Evolutionary conservation across 179 eudicot species (phyloP), one percentile per base, ranked within the genome.

Genomic region (Spergularia azorica): DNA sequence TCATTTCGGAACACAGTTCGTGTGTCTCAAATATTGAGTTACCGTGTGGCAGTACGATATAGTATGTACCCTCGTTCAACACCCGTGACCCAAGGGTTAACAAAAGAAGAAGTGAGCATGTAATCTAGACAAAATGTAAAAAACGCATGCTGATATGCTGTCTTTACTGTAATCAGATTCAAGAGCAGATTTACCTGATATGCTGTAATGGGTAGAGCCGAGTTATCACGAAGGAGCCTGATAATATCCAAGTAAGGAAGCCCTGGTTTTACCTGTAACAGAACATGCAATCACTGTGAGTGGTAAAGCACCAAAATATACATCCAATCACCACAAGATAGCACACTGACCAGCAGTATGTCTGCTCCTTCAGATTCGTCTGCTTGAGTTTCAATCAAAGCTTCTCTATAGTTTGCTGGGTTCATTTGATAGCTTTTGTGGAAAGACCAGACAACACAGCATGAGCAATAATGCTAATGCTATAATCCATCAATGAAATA

Each of bases 361-460:
- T 94, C 99, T 61, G 98, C 99, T 80, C 97, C 99, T 90, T 94
- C 97, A 56, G 97, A 81, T 85, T 96, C 97, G 36, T 96, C 99
- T 79, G 85, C 99, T 18, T 69, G 87, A 60, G 88, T 81, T 85
- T 94, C 99, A 48, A 96, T 61, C 52, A 92, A 67, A 63, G 99
- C 99, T 79, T 96, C 99, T 86, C 96, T 90, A 70, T 92, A 92
- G 76, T 94, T 96, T 70, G 97, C 98, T 62, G 99, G 99, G 79
- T 96, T 94, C 99, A 94, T 96, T 84, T 96, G 99, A 80, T 94
- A 94, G 59, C 97, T 92, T 78, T 87, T 65, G 65, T 50, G 76
- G 71, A 58, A 67, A 63, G 73, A 54, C 52, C 41, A 11, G 18
- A 76, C 48, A 72, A 51, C 43, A 83, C 21, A 52, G 4, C 61